These are phyloP conservation scores for Neoscytalidium dimidiatum DNA, from an alignment of 2,329 filamentous ascomycete genomes.

Conservation along the genomic window DNA sequence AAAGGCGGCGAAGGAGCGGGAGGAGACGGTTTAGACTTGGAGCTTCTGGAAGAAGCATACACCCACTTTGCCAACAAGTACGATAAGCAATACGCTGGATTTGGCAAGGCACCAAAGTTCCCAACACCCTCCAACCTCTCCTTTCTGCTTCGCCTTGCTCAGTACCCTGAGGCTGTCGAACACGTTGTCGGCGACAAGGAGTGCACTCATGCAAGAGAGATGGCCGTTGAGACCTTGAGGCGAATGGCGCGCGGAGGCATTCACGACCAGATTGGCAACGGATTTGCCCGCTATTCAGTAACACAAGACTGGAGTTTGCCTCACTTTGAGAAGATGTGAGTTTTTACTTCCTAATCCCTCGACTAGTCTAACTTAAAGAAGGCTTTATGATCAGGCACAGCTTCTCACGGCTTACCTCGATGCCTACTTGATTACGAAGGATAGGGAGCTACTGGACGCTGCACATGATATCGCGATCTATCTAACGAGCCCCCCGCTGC, in stretches of 20 bases:
- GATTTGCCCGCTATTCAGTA: constrained; percentile 83
- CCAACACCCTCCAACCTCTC: constrained; percentile 82
- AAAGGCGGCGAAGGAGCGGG: constrained; percentile 42
- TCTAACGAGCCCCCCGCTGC: constrained; percentile 70
- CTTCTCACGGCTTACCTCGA: constrained; percentile 83
- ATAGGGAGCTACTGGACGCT: constrained; percentile 73
- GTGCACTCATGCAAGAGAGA: constrained; percentile 70
- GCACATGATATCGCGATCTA: constrained; percentile 87
- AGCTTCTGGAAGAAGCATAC: constrained; percentile 88
- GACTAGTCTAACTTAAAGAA: constrained; percentile 18
- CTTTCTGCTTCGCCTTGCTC: constrained; percentile 75
- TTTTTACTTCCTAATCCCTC: neutral
- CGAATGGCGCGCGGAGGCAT: constrained; percentile 74
- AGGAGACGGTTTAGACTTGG: constrained; percentile 76
- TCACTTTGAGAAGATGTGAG: constrained; percentile 89
- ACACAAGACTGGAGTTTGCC: constrained; percentile 91
- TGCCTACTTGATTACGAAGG: constrained; percentile 71
- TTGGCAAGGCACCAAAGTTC: constrained; percentile 78
- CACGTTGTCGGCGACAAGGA: constrained; percentile 88
- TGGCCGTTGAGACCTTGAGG: constrained; percentile 79
- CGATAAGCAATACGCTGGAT: constrained; percentile 77
- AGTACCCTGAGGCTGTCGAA: constrained; percentile 70
- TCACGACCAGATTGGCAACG: constrained; percentile 74
- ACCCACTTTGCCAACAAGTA: constrained; percentile 79
- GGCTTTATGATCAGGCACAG: constrained; percentile 84